Conservation (phyloP, 768 basidiomycete genomes). For the Pleurotus eryngii region DNA sequence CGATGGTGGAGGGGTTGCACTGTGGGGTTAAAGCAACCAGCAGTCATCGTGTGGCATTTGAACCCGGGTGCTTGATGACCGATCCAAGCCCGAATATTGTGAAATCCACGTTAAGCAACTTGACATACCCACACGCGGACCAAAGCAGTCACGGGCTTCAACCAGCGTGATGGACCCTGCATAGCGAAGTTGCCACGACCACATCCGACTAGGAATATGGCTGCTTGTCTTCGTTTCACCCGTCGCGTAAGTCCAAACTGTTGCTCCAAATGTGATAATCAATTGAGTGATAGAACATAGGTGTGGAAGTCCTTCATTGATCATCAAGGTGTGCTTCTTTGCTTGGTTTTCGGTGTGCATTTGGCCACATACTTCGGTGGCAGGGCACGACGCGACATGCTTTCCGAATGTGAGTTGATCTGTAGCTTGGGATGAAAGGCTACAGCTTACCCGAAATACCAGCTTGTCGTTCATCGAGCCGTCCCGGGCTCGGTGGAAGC, state of each 20-base stretch:
- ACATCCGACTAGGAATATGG: slow-evolving; percentile 32
- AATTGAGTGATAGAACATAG: slow-evolving; percentile 28
- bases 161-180: too few relatives aligned
- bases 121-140: too few relatives aligned
- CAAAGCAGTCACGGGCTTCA: background rate
- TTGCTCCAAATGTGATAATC: background rate
- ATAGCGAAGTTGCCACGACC: too few relatives aligned
- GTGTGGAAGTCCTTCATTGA: slow-evolving; percentile 83
- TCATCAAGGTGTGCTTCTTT: slow-evolving; percentile 51
- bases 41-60: slow-evolving; percentile 6
- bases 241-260: slow-evolving; percentile 40
- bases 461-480: slow-evolving; percentile 66
- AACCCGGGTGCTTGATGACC: background rate
- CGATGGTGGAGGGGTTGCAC: background rate
- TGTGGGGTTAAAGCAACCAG: background rate
- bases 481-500: slow-evolving; percentile 70
- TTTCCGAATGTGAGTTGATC: slow-evolving; percentile 63
- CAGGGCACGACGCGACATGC: slow-evolving; percentile 78
- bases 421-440: background rate
- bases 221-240: slow-evolving; percentile 72
- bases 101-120: background rate
- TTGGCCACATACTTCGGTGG: slow-evolving; percentile 9
- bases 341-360: background rate
- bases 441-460: background rate
- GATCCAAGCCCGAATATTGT: background rate